Conservation (phyloP, 225 moss, liverwort and hornwort genomes). For the Asterella californica region DNA sequence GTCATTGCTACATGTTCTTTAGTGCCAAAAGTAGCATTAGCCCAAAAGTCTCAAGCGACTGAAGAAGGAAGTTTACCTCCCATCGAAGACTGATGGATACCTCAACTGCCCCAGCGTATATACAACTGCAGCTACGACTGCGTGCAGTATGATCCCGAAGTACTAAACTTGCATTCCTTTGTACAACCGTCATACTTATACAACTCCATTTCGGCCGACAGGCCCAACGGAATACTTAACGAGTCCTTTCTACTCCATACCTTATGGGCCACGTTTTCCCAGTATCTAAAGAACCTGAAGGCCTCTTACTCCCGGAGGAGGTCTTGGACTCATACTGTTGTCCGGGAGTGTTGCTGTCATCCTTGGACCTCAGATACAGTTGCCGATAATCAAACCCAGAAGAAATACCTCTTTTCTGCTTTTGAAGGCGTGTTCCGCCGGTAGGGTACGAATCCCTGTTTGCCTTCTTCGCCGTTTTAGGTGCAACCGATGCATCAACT, state of each 20-base stretch:
- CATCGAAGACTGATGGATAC: too few relatives aligned
- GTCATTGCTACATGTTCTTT: too few relatives aligned
- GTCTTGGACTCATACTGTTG: not conserved
- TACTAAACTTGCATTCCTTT: not conserved
- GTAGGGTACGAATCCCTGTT: not conserved
- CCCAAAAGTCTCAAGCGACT: too few relatives aligned
- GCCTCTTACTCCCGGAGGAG: not conserved
- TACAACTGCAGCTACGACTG: too few relatives aligned
- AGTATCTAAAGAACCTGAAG: not conserved
- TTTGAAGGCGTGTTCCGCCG: not conserved
- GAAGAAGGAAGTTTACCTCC: too few relatives aligned
- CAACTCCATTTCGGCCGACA: not conserved
- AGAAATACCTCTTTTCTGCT: not conserved
- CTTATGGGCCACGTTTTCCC: conserved; percentile 22
- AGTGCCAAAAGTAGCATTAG: too few relatives aligned
- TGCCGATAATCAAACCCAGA: conserved; percentile 27
- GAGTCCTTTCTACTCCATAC: conserved; percentile 13
- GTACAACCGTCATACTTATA: not conserved
- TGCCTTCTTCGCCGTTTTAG: not conserved
- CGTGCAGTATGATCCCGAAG: too few relatives aligned
- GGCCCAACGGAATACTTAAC: not conserved
- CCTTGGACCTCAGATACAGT: conserved; percentile 5
- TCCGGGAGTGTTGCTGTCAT: not conserved
- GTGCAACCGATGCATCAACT: conserved; percentile 1
- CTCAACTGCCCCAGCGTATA: too few relatives aligned